Conservation (phyloP, 768 basidiomycete species). For the Flagelloscypha sp. region DNA sequence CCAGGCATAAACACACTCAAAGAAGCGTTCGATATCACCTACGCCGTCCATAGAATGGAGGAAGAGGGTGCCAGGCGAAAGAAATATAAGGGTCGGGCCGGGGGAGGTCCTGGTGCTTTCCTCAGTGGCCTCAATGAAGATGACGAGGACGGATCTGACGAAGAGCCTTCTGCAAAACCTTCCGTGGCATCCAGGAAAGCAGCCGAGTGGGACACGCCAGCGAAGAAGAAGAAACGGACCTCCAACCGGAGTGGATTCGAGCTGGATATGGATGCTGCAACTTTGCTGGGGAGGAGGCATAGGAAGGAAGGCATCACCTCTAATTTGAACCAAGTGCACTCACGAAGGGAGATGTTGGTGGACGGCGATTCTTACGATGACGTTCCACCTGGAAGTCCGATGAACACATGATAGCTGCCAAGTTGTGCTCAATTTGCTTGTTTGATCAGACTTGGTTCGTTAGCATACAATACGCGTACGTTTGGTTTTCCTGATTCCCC, state of each 20-base stretch:
- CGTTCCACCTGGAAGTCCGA: no score
- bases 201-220: constrained; percentile 1
- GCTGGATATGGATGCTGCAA: constrained; percentile 80
- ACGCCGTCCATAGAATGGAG: constrained; percentile 98
- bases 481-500: no score
- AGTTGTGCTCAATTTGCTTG: no score
- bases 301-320: no score
- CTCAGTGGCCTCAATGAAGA: constrained; percentile 88
- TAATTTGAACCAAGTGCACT: no score
- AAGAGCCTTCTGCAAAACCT: constrained; percentile 11
- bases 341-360: no score
- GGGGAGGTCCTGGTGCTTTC: constrained; percentile 71
- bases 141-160: constrained; percentile 63
- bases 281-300: constrained; percentile 70
- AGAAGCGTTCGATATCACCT: constrained; percentile 97
- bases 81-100: constrained; percentile 72
- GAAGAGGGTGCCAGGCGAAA: constrained; percentile 89
- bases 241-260: constrained; percentile 56
- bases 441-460: no score
- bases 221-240: constrained; percentile 5
- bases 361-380: no score
- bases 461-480: no score
- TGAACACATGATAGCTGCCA: no score
- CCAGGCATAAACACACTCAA: constrained; percentile 91
- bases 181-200: constrained; percentile 1